Percentiles rank a stretch among this genome's conserved stretches.
Conservation (phyloP, 768 basidiomycete species). For the Butyriboletus loyo region DNA sequence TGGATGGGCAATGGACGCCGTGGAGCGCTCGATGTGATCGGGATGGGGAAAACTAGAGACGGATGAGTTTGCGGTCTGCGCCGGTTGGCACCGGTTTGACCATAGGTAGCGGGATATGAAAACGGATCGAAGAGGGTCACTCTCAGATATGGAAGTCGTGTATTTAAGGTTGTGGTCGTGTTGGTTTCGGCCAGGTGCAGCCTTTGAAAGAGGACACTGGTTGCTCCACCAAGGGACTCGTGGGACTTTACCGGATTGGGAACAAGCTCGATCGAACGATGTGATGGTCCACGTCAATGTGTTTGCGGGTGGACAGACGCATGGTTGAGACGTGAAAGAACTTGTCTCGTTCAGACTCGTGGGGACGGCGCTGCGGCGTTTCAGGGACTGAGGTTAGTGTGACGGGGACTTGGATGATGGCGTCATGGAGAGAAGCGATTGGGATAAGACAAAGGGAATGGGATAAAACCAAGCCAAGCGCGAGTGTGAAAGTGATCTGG, state of each 20-base stretch:
- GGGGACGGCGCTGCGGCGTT: constrained; percentile 26
- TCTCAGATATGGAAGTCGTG: background rate
- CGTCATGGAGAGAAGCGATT: constrained; percentile 2
- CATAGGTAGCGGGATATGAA: constrained; percentile 2
- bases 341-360: constrained; percentile 15
- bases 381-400: constrained; percentile 11
- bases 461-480: too few relatives aligned
- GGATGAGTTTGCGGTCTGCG: constrained; percentile 10
- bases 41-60: background rate
- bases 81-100: constrained; percentile 2
- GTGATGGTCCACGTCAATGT: constrained; percentile 8
- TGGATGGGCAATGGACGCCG: background rate
- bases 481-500: too few relatives aligned
- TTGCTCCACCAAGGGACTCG: background rate
- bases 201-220: background rate
- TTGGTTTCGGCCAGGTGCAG: background rate
- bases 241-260: background rate
- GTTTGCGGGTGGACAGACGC: constrained; percentile 16
- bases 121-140: background rate
- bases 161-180: constrained; percentile 2
- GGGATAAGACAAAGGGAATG: background rate
- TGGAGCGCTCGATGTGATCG: constrained; percentile 3
- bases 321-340: constrained; percentile 10
- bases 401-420: constrained; percentile 9
- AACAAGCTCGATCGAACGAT: constrained; percentile 4